Conservation (phyloP, 2,329 filamentous ascomycete genomes). For the Rugonectria rugulosa region DNA sequence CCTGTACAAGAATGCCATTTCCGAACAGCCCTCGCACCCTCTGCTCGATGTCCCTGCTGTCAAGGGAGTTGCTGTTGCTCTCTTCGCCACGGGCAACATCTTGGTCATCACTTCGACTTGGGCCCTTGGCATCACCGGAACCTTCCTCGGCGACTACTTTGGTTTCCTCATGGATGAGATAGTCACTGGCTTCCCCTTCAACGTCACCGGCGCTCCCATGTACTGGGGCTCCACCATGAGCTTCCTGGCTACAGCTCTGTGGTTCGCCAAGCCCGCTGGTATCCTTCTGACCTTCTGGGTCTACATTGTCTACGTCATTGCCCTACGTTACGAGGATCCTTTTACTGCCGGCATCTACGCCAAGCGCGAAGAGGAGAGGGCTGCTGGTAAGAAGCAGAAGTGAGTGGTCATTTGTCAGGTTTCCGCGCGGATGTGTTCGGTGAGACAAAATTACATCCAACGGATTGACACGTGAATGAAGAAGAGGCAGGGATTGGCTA, state of each 20-base stretch:
- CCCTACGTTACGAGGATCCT: slow-evolving; percentile 88
- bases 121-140: slow-evolving; percentile 91
- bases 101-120: slow-evolving; percentile 91
- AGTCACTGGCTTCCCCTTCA: slow-evolving; percentile 96
- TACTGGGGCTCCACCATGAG: slow-evolving; percentile 94
- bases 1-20: slow-evolving; percentile 85
- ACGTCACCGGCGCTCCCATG: slow-evolving; percentile 89
- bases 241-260: slow-evolving; percentile 86
- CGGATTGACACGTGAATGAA: neutral
- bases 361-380: slow-evolving; percentile 74
- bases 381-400: slow-evolving; percentile 61
- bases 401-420: slow-evolving; percentile 40
- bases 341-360: slow-evolving; percentile 94
- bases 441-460: slow-evolving; percentile 9
- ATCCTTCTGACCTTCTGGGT: slow-evolving; percentile 79
- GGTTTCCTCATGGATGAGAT: slow-evolving; percentile 96
- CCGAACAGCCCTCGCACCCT: slow-evolving; percentile 77
- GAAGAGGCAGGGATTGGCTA: neutral
- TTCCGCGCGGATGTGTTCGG: slow-evolving; percentile 18
- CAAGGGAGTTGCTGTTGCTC: slow-evolving; percentile 71
- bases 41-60: slow-evolving; percentile 68
- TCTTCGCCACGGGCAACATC: slow-evolving; percentile 79
- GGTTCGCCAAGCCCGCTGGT: slow-evolving; percentile 88
- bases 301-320: slow-evolving; percentile 78
- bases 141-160: slow-evolving; percentile 98